A percentile compares a stretch with the other conserved stretches of the same genome.
These are phyloP conservation scores for Eurotiales sp. DNA, from an alignment of 2,329 filamentous ascomycete species.

Conservation along the genomic window DNA sequence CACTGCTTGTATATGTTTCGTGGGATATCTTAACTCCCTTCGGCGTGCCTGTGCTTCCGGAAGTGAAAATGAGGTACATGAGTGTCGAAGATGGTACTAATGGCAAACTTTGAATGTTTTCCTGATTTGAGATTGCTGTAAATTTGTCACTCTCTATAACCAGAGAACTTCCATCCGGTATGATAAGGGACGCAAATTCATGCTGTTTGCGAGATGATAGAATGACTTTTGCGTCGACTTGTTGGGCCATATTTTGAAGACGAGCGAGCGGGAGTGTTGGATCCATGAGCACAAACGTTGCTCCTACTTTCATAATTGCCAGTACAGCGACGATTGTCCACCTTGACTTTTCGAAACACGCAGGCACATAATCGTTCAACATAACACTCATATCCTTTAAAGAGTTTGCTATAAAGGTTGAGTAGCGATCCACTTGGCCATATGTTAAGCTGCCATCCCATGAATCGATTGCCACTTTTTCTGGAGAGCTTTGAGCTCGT, in stretches of 20 bases:
- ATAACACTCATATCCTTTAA: conserved; percentile 29
- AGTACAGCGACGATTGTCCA: conserved; percentile 29
- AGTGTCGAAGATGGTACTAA: conserved; percentile 24
- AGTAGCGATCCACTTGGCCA: conserved; percentile 28
- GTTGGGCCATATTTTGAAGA: conserved; percentile 1
- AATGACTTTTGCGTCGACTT: conserved; percentile 3
- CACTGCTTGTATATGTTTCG: conserved; percentile 53
- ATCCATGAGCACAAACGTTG: conserved; percentile 22
- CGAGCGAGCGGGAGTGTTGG: conserved; percentile 18
- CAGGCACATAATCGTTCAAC: conserved; percentile 22
- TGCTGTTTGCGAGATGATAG: conserved; percentile 6
- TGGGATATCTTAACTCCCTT: conserved; percentile 49
- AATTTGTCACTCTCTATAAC: neutral
- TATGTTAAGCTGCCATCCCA: conserved; percentile 32
- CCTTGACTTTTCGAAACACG: conserved; percentile 31
- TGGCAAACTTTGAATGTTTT: conserved; percentile 16
- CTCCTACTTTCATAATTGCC: conserved; percentile 28
- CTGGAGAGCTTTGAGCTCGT: conserved; percentile 21
- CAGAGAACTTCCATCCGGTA: conserved; percentile 18
- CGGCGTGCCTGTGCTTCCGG: conserved; percentile 8
- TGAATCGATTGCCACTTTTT: conserved; percentile 21
- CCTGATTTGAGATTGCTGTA: neutral
- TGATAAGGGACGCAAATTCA: neutral
- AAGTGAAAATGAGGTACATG: conserved; percentile 34
- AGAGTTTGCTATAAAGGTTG: conserved; percentile 25